Evolutionary conservation across 345 rosid species (phyloP).

Genomic region (Eucalyptus albens): DNA sequence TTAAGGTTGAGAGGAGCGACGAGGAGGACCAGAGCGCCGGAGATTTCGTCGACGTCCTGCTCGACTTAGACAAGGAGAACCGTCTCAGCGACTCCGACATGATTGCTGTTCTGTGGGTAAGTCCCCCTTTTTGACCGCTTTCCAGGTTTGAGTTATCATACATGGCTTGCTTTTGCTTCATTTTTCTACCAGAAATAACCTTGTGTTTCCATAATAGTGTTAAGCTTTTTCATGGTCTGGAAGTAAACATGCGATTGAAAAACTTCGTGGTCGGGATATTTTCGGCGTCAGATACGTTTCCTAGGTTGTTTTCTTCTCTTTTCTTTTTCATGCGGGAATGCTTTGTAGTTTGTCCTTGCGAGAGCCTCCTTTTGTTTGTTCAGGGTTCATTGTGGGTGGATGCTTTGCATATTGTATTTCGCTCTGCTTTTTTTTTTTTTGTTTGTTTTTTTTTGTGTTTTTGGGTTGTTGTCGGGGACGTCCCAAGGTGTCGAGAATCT

Average conservation of each 20-base stretch:
- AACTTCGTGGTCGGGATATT: not conserved
- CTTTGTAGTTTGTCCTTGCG: not conserved
- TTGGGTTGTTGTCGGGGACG: not conserved
- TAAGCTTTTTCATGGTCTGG: not conserved
- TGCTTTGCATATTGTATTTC: not conserved
- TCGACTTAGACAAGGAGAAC: conserved; percentile 45
- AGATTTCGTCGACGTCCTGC: conserved; percentile 78
- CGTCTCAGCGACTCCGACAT: conserved; percentile 50
- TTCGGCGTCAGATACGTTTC: not conserved
- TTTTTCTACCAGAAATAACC: not conserved
- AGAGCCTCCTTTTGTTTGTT: not conserved
- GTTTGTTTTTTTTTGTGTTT: too few species aligned
- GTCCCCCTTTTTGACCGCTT: not conserved
- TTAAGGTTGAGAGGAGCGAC: not conserved
- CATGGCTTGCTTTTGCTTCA: not conserved
- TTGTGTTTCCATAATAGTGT: not conserved
- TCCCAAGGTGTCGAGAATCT: conserved; percentile 4
- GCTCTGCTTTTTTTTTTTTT: not conserved
- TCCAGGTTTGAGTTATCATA: not conserved
- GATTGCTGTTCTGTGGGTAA: conserved; percentile 86
- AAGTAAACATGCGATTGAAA: not conserved
- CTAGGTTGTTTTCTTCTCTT: not conserved
- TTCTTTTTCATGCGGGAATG: not conserved
- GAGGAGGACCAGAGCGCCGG: not conserved
- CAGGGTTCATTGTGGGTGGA: not conserved